These are phyloP conservation scores for Carex kokanica DNA, from an alignment of 176 grass and related monocot genomes.

Conservation along the genomic window DNA sequence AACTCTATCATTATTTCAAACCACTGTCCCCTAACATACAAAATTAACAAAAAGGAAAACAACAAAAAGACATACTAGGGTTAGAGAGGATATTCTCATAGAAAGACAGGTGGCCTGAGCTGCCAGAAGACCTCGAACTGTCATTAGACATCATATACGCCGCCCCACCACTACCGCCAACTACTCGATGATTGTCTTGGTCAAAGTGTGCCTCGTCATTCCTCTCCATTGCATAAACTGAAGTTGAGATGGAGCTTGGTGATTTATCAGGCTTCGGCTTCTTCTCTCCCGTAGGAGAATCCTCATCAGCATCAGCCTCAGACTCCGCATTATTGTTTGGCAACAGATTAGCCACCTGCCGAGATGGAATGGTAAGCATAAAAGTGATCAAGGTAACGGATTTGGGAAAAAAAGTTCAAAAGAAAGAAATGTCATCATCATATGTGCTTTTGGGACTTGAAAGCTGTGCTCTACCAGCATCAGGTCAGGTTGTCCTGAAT, in stretches of 20 bases:
- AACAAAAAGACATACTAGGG: constrained; percentile 41
- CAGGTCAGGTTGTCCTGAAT: neutral
- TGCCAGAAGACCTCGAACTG: constrained; percentile 45
- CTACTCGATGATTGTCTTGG: neutral
- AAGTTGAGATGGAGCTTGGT: constrained; percentile 19
- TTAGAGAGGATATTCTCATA: constrained; percentile 67
- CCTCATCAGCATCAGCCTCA: constrained; percentile 69
- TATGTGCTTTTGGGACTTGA: neutral
- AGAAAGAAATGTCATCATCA: constrained; percentile 11
- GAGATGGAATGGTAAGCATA: neutral
- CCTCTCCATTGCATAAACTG: constrained; percentile 25
- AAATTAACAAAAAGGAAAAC: neutral
- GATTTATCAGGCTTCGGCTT: constrained; percentile 57
- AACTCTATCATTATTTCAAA: neutral
- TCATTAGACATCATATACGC: constrained; percentile 48
- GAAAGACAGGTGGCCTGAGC: constrained; percentile 58
- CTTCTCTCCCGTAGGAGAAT: constrained; percentile 65
- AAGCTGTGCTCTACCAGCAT: neutral
- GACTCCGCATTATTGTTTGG: constrained; percentile 66
- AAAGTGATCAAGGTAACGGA: neutral
- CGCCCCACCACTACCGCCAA: constrained; percentile 31
- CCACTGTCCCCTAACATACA: neutral
- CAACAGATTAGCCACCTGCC: constrained; percentile 33
- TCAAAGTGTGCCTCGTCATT: constrained; percentile 34
- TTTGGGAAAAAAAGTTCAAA: neutral